Conservation (phyloP, 177 flowering plant species). For the Vitis hybrid region DNA sequence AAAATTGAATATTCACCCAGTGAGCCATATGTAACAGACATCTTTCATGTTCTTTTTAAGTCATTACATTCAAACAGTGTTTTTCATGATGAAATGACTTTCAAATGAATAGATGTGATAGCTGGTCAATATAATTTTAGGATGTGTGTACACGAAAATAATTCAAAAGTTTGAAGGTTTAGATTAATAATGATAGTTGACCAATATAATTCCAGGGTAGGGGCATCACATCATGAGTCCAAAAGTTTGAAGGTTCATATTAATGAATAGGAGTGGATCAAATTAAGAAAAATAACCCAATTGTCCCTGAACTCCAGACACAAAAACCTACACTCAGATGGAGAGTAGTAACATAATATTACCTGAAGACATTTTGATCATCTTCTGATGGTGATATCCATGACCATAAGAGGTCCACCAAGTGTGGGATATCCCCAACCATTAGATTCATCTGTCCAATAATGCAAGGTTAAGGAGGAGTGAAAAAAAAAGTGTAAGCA, state of each 20-base stretch:
- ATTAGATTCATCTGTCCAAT: slow-evolving; percentile 86
- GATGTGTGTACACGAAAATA: not conserved
- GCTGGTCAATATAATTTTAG: not conserved
- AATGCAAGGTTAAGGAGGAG: slow-evolving; percentile 9
- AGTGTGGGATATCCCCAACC: slow-evolving; percentile 80
- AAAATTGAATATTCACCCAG: not conserved
- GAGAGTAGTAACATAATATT: slow-evolving; percentile 1
- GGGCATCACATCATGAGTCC: too few species aligned
- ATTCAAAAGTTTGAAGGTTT: not conserved
- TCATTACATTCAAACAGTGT: not conserved
- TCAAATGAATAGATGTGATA: not conserved
- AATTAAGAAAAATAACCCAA: too few species aligned
- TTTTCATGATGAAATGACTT: not conserved
- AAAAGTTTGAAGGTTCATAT: too few species aligned
- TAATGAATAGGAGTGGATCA: too few species aligned
- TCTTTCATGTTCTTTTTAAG: not conserved
- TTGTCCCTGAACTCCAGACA: too few species aligned
- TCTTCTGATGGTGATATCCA: slow-evolving; percentile 94
- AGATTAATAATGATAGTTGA: not conserved
- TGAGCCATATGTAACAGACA: not conserved
- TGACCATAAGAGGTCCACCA: slow-evolving; percentile 86
- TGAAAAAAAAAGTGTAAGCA: not conserved
- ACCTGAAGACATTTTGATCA: slow-evolving; percentile 69
- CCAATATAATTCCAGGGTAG: too few species aligned
- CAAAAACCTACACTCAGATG: too few species aligned